Evolutionary conservation across 768 basidiomycete species (phyloP).

Genomic region (Tricholoma sp.): DNA sequence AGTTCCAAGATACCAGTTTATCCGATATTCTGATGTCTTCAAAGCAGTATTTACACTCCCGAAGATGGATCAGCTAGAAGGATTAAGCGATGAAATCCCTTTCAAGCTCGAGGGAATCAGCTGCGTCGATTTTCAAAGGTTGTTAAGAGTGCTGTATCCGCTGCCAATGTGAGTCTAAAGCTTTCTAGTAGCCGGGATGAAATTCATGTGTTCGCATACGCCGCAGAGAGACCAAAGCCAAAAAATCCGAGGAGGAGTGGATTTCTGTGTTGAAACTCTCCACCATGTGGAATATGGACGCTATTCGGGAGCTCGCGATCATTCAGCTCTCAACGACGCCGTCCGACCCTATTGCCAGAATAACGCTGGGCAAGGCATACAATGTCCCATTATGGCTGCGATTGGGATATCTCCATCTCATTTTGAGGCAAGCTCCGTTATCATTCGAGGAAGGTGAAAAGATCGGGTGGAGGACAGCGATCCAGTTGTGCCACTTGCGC

Average conservation of each 20-base stretch:
- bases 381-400: constrained; percentile 14
- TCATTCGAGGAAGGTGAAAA: constrained; percentile 4
- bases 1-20: constrained; percentile 9
- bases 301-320: constrained; percentile 8
- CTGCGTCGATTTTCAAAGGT: constrained; percentile 9
- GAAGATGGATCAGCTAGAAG: constrained; percentile 2
- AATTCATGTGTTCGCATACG: neutral
- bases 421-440: neutral
- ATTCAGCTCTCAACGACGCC: constrained; percentile 1
- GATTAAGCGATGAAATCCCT: constrained; percentile 6
- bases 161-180: constrained; percentile 6
- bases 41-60: constrained; percentile 13
- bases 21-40: constrained; percentile 8
- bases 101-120: constrained; percentile 9
- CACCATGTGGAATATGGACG: constrained; percentile 13
- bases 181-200: neutral
- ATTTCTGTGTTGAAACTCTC: constrained; percentile 11
- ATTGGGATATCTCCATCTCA: constrained; percentile 7
- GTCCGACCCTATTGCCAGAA: constrained; percentile 2
- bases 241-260: constrained; percentile 9
- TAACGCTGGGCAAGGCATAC: constrained; percentile 8
- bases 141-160: constrained; percentile 11
- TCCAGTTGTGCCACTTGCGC: constrained; percentile 9
- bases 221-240: constrained; percentile 1
- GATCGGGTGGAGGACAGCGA: constrained; percentile 8